Evolutionary conservation across 352 stramenopile genomes (phyloP), one percentile per base, ranked within the genome.

Genomic region (Phytophthora fragariae): DNA sequence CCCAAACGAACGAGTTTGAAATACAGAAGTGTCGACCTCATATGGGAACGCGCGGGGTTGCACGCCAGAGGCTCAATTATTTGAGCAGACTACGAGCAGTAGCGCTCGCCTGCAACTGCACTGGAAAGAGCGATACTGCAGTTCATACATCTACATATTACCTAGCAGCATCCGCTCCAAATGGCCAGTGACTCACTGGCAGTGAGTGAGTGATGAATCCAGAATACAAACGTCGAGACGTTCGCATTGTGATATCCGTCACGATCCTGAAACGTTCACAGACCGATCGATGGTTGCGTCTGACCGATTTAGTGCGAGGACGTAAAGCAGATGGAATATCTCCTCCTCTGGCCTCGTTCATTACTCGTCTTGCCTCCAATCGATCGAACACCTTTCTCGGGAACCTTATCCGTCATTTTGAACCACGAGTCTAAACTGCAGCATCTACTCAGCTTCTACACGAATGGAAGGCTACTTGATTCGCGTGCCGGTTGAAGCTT

Each of bases 391-490:
- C 44, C 5, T 52, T 24, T 11, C n/a, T 12, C 9, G 44, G 3
- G n/a, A 10, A 49, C 52, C 62, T 75, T 75, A 57, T 65, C 61
- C 27, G 29, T 15, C 17, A 19, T 24, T 19, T 44, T 59, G 14
- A 41, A 52, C 2, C 47, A 57, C 19, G 19, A 67, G 14, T 33
- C 44, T 31, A 11, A 52, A 59, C 14, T 21, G 21, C 59, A 58
- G 27, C 41, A 24, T 52, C 44, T 52, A 52, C 44, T 52, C 44
- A 52, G 44, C 44, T 21, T 9, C 17, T 10, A 24, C 17, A 52
- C 44, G 44, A 52, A 93, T 93, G 86, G 86, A 93, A 62, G 84
- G 86, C 44, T 93, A 84, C 70, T 83, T 93, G 72, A 89, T 93
- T 35, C 86, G 84, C 1, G 59, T 93, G 27, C 84, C 86, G n/a